Percentiles rank a stretch among this genome's conserved stretches.
Conservation (phyloP, 768 basidiomycete species). For the Russula brevipes region DNA sequence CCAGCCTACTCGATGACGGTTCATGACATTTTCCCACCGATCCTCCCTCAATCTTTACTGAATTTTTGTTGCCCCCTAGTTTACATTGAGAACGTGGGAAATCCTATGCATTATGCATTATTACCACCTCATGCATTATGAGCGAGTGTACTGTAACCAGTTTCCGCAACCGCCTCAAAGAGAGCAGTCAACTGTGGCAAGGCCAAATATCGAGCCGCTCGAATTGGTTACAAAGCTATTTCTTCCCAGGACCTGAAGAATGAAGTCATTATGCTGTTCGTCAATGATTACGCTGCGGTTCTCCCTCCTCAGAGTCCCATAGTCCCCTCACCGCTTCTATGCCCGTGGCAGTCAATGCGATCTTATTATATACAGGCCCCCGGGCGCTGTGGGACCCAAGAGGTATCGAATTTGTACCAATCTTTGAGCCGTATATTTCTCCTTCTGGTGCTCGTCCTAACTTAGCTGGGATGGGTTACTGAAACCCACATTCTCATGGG, state of each 20-base stretch:
- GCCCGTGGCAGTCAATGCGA: constrained; percentile 80
- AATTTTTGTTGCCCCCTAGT: too few relatives aligned
- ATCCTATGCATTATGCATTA: too few relatives aligned
- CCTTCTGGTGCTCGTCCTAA: background rate
- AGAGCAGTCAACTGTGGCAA: constrained; percentile 78
- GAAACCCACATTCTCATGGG: constrained; percentile 93
- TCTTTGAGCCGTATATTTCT: constrained; percentile 64
- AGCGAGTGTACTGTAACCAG: too few relatives aligned
- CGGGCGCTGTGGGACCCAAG: constrained; percentile 56
- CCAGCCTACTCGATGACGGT: too few relatives aligned
- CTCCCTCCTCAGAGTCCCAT: constrained; percentile 51
- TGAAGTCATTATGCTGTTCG: constrained; percentile 55
- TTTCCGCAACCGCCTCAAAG: too few relatives aligned
- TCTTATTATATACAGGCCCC: too few relatives aligned
- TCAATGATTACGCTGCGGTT: constrained; percentile 81
- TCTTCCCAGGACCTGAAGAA: constrained; percentile 84
- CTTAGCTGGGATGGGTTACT: constrained; percentile 71
- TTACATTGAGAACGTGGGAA: too few relatives aligned
- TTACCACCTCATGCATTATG: too few relatives aligned
- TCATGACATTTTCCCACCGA: too few relatives aligned
- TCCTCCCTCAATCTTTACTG: too few relatives aligned
- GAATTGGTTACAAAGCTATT: constrained; percentile 64
- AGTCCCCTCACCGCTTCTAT: constrained; percentile 63
- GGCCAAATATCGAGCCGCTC: constrained; percentile 75
- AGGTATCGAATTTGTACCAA: constrained; percentile 78